Base-by-base conservation (phyloP, 2,329 filamentous ascomycete genomes). In the Colletotrichum tanaceti region DNA sequence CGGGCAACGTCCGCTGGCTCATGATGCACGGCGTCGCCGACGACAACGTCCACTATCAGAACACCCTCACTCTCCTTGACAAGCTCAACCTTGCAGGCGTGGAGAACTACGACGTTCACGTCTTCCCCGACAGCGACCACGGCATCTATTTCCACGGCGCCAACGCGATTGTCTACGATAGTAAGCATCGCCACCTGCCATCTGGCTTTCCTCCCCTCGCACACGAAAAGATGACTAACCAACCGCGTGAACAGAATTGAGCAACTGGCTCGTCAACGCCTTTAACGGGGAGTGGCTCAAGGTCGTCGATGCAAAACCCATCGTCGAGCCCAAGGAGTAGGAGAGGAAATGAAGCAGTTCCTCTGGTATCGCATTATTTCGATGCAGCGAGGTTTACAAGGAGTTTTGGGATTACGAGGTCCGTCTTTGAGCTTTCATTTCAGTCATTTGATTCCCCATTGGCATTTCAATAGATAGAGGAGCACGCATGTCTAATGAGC, bases 1-100 rank as follows among this genome's bases (percentile, higher is more conserved):
- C 85, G 4, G 80, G 89, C 72, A 97, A 91, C 77, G 92, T 94
- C 70, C 90, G 95, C 39, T 99, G 98, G 82, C 84, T 99, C 46
- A 79, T 99, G 74, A 98, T 98, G 93, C 96, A 99, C 77, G 96
- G 96, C 73, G 88, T 94, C n/a, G 92, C 92, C 9, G 96, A 99
- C 75, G 96, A 99, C 80, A 99, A 99, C 75, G 96, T 99, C 14
- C 97, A 99, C 79, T 90, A 97, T 79, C 97, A 99, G 79, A 98
- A 97, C 79, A 94, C 94, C 0, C 86, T 98, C 66, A 92, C 90
- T 1, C 81, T 99, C 70, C 84, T 99, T 54, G 97, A 99, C 78
- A 91, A 90, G 74, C 85, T 99, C 52, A 93, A 99, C 80, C 75
- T 97, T 60, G 90, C 85, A 0, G 88, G 89, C 14, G 88, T 98